Base-by-base conservation (phyloP, 768 basidiomycete species). In the Trametes meyenii region DNA sequence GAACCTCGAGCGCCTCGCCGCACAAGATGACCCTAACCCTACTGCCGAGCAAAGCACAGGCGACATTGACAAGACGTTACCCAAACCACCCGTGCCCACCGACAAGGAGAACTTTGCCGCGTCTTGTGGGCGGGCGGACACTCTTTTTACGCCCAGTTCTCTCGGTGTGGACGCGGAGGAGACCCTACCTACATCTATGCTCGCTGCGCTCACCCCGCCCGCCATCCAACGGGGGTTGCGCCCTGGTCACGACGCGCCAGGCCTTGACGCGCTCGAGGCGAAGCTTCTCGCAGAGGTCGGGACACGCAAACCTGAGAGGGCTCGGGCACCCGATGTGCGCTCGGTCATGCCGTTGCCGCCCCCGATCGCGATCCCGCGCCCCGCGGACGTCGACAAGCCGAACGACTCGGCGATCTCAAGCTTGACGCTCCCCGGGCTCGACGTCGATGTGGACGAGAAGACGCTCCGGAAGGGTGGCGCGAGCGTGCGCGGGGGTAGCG, bases 181-280 rank as follows among this genome's bases (percentile, higher is more conserved):
- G 36, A 61, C 68, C 12, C 69, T 68, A 3, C 71, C 67, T 2
- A 74, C 73, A 3, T 72, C 75, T 0, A 72, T 72, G 13, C 64
- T 75, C 21, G 72, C 72, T 0, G 75, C 72, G 0, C 45, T 75
- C 5, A 63, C 69, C 0, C 69, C 75, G 29, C 68, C 74, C 21
- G 71, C 71, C 33, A 67, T 67, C 8, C 67, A 70, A 13, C 51
- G 58, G 11, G 57, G 65, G 3, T 48, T 58, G 5, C 53, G 59
- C 5, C 60, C 51, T 11, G 50, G 45, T 6, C 51, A 62, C 66
- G 42, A 53, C 21, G 29, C 53, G 2, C 85, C 78, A 51, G 90
- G 90, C 10, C 74, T 93, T 3, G 90, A 93, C 64, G 90, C 86
- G 3, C 74, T 93, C 8, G 90, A 93, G 69, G 78, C 83, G 50